Base-by-base conservation (phyloP, 169 alveolate genomes). In the Cryptosporidium tyzzeri region DNA sequence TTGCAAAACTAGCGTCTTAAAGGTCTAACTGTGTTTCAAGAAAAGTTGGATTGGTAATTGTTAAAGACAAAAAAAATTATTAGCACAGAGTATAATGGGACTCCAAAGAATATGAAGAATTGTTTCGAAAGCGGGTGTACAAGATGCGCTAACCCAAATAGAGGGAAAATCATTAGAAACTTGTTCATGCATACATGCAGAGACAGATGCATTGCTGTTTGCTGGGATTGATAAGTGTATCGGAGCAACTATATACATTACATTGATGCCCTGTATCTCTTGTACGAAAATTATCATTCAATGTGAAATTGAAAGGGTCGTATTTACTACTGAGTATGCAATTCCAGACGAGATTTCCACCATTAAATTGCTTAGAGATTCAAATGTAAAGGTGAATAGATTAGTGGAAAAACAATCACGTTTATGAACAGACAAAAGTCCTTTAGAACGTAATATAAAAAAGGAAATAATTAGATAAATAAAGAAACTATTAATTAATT, bases 21-120 rank as follows among this genome's bases (percentile, higher is more conserved):
- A 70, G 98, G 39, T 94, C 97, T 21, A 96, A 95, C 84, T 96
- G 98, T 85, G 93, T 95, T 95, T 93, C 93, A 59, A 75, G 96
- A 61, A 92, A 94, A 33, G 95, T 93, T 3, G 97, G 98, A 10
- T 94, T 95, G 0, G 86, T 96, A 10, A 86, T 96, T 44, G 97
- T 94, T 2, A 92, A 93, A 29, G 92, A 91, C 29, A 85, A 92
- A 50, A 85, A 85, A 96, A 70, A 80, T 96, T 37, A 92, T 95
- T 16, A 92, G 97, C 2, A 93, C 97, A 12, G 98, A 97, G 4
- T 96, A 95, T 75, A 96, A 95, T 86, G 98, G 98, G 0, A 94
- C 97, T 8, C 97, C 97, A 41, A 91, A 86, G 35, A 93, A 92
- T 12, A 92, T 84, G 51, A 44, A 31, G 3, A 96, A 96, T 86